These are phyloP conservation scores for Leucoagaricus sp. DNA, from an alignment of 1,284 basidiomycete species.

Conservation along the genomic window DNA sequence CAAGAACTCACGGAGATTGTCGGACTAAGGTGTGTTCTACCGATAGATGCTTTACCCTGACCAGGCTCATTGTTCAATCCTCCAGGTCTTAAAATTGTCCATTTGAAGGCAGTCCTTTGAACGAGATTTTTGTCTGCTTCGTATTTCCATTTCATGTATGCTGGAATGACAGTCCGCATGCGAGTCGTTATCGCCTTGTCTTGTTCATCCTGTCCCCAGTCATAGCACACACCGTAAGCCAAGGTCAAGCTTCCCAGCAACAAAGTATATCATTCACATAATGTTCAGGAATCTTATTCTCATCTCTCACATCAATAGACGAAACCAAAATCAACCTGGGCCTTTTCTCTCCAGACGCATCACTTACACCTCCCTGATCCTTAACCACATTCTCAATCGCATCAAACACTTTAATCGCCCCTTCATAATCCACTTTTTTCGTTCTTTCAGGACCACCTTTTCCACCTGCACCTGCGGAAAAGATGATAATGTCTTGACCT, in stretches of 20 bases:
- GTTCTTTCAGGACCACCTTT: conserved; percentile 67
- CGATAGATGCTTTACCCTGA: conserved; percentile 54
- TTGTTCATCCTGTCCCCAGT: conserved; percentile 39
- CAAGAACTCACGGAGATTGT: conserved; percentile 47
- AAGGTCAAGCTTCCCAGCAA: background rate
- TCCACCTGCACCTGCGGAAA: conserved; percentile 70
- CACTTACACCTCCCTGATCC: too few relatives aligned
- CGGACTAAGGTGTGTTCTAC: conserved; percentile 53
- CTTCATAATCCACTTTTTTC: conserved; percentile 69
- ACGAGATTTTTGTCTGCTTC: conserved; percentile 71
- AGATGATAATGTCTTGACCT: conserved; percentile 59
- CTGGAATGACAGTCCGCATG: conserved; percentile 42
- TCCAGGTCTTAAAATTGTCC: conserved; percentile 73
- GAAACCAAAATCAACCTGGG: conserved; percentile 66
- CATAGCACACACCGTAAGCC: background rate
- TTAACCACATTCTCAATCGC: conserved; percentile 61
- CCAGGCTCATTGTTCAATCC: conserved; percentile 55
- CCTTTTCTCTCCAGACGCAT: conserved; percentile 43
- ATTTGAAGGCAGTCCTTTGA: conserved; percentile 59
- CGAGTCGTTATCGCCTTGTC: conserved; percentile 49
- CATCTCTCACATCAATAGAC: conserved; percentile 64
- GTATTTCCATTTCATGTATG: conserved; percentile 67
- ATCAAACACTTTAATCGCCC: conserved; percentile 73
- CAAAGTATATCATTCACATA: conserved; percentile 45
- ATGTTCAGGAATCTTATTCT: conserved; percentile 51